Percentiles rank a stretch among this genome's conserved stretches.
Evolutionary conservation across 1,139 yeast species (phyloP).

Genomic region (Pichia sp.): DNA sequence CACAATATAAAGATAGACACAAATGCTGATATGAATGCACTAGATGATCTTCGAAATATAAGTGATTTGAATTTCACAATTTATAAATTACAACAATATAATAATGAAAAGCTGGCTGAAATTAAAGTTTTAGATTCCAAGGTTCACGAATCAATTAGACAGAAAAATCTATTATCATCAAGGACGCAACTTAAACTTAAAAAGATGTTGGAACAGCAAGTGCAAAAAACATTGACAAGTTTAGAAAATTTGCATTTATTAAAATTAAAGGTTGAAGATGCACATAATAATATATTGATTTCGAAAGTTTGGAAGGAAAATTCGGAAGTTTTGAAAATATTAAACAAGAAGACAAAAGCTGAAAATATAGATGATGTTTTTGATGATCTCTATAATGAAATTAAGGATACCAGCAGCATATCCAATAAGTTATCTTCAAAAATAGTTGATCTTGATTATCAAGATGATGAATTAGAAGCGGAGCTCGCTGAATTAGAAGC

Average conservation of each 20-base stretch:
- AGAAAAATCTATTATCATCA: conserved; percentile 18
- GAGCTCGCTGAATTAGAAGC: conserved; percentile 12
- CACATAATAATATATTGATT: conserved; percentile 34
- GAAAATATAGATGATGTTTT: conserved; percentile 29
- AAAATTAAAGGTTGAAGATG: conserved; percentile 39
- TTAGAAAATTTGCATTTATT: conserved; percentile 33
- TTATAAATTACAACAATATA: conserved; percentile 17
- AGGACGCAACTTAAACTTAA: conserved; percentile 22
- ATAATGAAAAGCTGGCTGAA: conserved; percentile 13
- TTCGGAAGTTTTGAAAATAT: conserved; percentile 31
- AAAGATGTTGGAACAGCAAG: conserved; percentile 26
- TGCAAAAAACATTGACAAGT: conserved; percentile 27
- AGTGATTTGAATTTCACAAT: conserved; percentile 25
- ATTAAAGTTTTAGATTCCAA: conserved; percentile 12
- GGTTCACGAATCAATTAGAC: conserved; percentile 13
- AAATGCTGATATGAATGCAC: not conserved
- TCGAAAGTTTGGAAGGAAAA: conserved; percentile 33
- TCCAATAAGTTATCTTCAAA: conserved; percentile 28
- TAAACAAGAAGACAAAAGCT: conserved; percentile 29
- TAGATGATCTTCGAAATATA: conserved; percentile 20
- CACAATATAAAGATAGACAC: not conserved
- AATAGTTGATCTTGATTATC: not conserved
- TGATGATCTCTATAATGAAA: conserved; percentile 32
- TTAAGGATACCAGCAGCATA: conserved; percentile 25
- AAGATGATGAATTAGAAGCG: conserved; percentile 19